Base-by-base conservation (phyloP, 2,329 filamentous ascomycete genomes). In the Polytolypa hystricis region DNA sequence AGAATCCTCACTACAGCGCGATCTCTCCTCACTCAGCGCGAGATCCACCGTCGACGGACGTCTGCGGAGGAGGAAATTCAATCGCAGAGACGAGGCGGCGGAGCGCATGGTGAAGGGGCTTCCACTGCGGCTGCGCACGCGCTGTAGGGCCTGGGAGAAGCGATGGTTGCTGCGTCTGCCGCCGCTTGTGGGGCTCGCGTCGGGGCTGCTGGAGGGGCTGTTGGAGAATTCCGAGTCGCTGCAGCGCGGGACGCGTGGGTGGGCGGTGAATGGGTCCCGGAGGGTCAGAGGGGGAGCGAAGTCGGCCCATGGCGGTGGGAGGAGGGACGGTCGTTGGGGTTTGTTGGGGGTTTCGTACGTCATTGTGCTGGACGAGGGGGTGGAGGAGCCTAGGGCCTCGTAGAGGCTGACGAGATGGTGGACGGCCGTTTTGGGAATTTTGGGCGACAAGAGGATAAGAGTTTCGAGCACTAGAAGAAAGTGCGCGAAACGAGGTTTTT, bases 31-130 rank as follows among this genome's bases (percentile, higher is more conserved):
- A 28, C 56, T 60, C 23, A 67, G 48, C 2, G 57, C 60, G 34
- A 66, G 46, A 40, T 67, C 64, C 10, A 65, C 56, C 7, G 58
- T 54, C 4, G 64, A 67, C 2, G 61, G 61, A 11, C 61, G 55
- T 17, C 58, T 58, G 19, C 63, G 60, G 4, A 58, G 45, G 37
- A 54, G 42, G 2, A 52, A 50, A 5, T 54, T 51, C 9, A 53
- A 47, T 31, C 49, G 52, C 33, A 54, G 48, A 4, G 56, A 45
- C 26, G 54, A 39, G 25, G 45, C 33, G 23, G 45, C 38, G 5
- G 51, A 48, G 31, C 47, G 51, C 34, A 50, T 47, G 10, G 50
- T 45, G 34, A 54, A 43, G 36, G 52, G 52, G 38, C 52, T 51
- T 40, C 53, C 48, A 41, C 53, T 51, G 25, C 47, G 47, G 30